A percentile compares a stretch with the other conserved stretches of the same genome.
These are phyloP conservation scores for Pyrus bretschneideri DNA, from an alignment of 306 rosid genomes.

Conservation along the genomic window DNA sequence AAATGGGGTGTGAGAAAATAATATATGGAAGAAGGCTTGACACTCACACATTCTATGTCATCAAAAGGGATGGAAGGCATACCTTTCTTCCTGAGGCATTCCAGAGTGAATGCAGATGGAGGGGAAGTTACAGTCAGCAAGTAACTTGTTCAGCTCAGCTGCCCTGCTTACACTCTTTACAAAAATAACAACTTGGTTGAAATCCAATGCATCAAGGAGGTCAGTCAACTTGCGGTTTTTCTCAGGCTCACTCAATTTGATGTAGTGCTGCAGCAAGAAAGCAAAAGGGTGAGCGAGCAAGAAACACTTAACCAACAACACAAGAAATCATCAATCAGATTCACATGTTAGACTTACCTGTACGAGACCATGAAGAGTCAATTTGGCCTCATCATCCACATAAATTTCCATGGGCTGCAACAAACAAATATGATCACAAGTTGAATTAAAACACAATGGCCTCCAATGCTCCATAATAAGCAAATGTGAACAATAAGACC, in stretches of 20 bases:
- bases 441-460: neutral
- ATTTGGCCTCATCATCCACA: constrained; percentile 75
- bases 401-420: constrained; percentile 78
- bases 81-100: constrained; percentile 85
- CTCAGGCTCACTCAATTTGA: constrained; percentile 56
- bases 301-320: constrained; percentile 1
- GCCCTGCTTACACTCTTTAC: constrained; percentile 70
- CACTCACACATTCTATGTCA: neutral
- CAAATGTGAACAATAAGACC: neutral
- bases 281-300: neutral
- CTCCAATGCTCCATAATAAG: neutral
- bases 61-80: neutral
- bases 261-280: constrained; percentile 48
- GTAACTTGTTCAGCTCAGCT: constrained; percentile 68
- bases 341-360: constrained; percentile 28
- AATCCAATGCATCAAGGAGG: constrained; percentile 76
- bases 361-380: constrained; percentile 78
- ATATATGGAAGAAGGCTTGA: neutral
- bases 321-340: neutral
- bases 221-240: constrained; percentile 73
- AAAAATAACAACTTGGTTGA: constrained; percentile 73
- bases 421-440: neutral
- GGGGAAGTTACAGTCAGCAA: constrained; percentile 67
- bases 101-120: constrained; percentile 76
- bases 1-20: too few species aligned